phyloP scores from a whole-genome alignment of 331 rosid genomes.

The Cydonia oblonga region DNA sequence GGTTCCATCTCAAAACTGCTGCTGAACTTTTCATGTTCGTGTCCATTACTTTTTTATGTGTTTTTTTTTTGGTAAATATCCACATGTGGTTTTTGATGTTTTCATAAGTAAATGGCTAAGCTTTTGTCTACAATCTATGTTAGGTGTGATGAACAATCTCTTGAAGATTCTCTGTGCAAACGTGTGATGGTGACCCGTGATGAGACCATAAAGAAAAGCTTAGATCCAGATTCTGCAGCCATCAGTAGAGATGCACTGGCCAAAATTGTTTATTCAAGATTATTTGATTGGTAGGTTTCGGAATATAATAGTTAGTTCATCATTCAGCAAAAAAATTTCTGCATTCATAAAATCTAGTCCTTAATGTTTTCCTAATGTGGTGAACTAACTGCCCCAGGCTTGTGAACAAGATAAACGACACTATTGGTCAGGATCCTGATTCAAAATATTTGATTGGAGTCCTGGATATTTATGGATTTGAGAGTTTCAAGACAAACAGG shows the following conservation, averaged over 20 bases:
- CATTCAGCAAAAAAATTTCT: not conserved
- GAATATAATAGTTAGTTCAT: not conserved
- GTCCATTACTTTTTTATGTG: not conserved
- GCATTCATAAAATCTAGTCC: not conserved
- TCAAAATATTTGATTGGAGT: constrained; percentile 75
- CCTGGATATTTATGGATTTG: constrained; percentile 92
- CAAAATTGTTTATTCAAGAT: constrained; percentile 70
- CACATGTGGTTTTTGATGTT: not conserved
- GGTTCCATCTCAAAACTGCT: constrained; percentile 59
- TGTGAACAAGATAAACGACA: constrained; percentile 69
- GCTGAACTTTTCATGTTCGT: constrained; percentile 74
- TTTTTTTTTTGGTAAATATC: not conserved
- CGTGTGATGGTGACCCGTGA: constrained; percentile 89
- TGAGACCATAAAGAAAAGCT: constrained; percentile 61
- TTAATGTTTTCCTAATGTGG: not conserved
- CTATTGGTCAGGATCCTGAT: constrained; percentile 80
- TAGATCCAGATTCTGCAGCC: constrained; percentile 63
- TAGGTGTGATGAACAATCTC: constrained; percentile 75
- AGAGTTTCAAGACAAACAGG: constrained; percentile 99
- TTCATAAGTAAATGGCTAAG: not conserved
- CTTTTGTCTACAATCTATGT: constrained; percentile 7
- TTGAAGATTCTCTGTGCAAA: constrained; percentile 76
- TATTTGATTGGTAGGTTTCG: constrained; percentile 73
- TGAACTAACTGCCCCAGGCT: constrained; percentile 42
- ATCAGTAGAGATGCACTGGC: constrained; percentile 84